Base-by-base conservation (phyloP, 371 early-diverging fungal species). In the Lichtheimia hyalospora region DNA sequence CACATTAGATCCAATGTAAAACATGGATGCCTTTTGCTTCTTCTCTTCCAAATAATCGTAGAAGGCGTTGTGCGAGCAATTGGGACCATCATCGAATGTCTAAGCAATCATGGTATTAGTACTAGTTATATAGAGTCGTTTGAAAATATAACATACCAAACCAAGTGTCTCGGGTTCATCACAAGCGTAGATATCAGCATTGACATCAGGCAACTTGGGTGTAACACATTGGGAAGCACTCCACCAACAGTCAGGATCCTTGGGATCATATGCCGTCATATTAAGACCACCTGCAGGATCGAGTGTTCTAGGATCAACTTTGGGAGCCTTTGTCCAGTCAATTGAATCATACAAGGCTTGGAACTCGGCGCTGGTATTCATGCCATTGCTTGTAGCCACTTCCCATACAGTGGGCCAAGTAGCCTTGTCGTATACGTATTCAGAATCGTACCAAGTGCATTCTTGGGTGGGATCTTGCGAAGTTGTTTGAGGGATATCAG, bases 201-300 rank as follows among this genome's bases (percentile, higher is more conserved):
- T 66, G 61, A 75, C 54, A 54, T 58, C 74, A 16, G 60, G 20
- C 13, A 55, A 39, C 60, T 79, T 79, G 61, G 79, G 75, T 5
- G 40, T 57, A 40, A 66, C 63, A 71, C 79, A 79, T 4, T 49
- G 42, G 15, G 69, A 57, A 5, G 71, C 67, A 49, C 70, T 69
- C 80, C 80, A 79, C 80, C 79, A 79, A 51, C 79, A 79, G 40
- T 79, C 74, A 43, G 79, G 75, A 62, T 79, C 79, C 21, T 61
- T 48, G 6, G 54, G 21, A 48, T 64, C 49, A 28, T 71, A 58
- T 18, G 61, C 67, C 16, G 56, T 52, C 61, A 72, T 63, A 40
- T 64, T 63, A 20, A 66, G 58, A 23, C 54, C 64, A 41, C 71
- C 71, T 24, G 20, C 50, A 24, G 68, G 42, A 41, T 20, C 56